Evolutionary conservation across 2,329 filamentous ascomycete species (phyloP).

Genomic region (Cryphonectria japonica): DNA sequence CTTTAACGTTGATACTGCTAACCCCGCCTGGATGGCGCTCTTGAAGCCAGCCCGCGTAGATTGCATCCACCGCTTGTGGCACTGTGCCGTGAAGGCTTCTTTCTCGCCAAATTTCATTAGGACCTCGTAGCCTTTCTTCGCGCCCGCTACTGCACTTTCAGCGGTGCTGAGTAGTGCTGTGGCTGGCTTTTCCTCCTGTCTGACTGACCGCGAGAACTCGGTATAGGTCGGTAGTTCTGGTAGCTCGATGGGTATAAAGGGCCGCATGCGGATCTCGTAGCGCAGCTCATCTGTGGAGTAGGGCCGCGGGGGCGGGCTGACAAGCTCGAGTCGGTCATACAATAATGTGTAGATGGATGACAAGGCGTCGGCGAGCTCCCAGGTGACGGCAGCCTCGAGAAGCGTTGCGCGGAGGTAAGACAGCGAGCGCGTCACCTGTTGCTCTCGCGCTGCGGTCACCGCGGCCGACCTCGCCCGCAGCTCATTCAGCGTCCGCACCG

Average conservation of each 20-base stretch:
- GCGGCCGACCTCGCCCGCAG: slow-evolving; percentile 33
- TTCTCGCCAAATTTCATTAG: slow-evolving; percentile 54
- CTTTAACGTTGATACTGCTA: slow-evolving; percentile 64
- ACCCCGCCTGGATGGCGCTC: slow-evolving; percentile 71
- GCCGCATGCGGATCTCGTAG: slow-evolving; percentile 86
- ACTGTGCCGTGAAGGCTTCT: slow-evolving; percentile 59
- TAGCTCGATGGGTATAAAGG: slow-evolving; percentile 71
- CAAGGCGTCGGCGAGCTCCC: slow-evolving; percentile 59
- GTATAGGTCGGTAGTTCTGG: slow-evolving; percentile 69
- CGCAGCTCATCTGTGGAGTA: slow-evolving; percentile 71
- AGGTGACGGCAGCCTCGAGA: slow-evolving; percentile 67
- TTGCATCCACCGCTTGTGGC: slow-evolving; percentile 64
- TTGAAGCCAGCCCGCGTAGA: slow-evolving; percentile 65
- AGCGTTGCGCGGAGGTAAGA: slow-evolving; percentile 63
- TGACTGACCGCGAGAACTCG: slow-evolving; percentile 56
- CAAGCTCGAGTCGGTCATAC: slow-evolving; percentile 54
- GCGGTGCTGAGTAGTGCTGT: slow-evolving; percentile 50
- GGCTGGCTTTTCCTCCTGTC: slow-evolving; percentile 45
- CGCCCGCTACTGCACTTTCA: slow-evolving; percentile 49
- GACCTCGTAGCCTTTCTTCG: slow-evolving; percentile 60
- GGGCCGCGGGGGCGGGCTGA: slow-evolving; percentile 58
- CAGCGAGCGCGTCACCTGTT: slow-evolving; percentile 53
- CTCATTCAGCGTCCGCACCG: slow-evolving; percentile 47
- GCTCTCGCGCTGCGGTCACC: slow-evolving; percentile 41
- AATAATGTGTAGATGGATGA: slow-evolving; percentile 69